Percentiles rank a stretch among this genome's conserved stretches.
phyloP scores from a whole-genome alignment of 148 eudicot genomes.

The Heliosperma pusillum region DNA sequence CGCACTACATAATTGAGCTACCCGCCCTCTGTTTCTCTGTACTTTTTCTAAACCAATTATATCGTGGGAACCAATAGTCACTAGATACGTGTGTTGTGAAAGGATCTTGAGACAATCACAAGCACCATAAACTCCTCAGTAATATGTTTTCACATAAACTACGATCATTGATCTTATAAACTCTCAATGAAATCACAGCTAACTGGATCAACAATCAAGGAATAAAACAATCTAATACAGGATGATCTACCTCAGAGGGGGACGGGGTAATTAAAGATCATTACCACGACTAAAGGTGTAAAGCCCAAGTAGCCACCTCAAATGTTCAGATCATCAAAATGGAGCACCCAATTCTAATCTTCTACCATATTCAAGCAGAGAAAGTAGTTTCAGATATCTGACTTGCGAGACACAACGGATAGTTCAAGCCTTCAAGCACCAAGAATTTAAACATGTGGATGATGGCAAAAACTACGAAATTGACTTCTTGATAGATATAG shows the following conservation, averaged over 20 bases:
- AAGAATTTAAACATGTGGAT: neutral
- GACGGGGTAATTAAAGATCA: neutral
- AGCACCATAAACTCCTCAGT: neutral
- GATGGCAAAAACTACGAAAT: constrained; percentile 16
- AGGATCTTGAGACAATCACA: neutral
- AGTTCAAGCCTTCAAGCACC: constrained; percentile 1
- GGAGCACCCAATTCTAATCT: neutral
- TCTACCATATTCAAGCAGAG: neutral
- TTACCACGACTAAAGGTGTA: neutral
- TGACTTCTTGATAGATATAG: neutral
- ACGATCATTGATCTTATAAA: neutral
- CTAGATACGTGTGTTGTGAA: neutral
- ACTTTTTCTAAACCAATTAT: neutral
- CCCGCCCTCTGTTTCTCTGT: neutral
- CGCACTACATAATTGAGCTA: neutral
- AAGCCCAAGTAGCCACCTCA: constrained; percentile 2
- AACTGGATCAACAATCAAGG: neutral
- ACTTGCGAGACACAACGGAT: neutral
- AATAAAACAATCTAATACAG: constrained; percentile 2
- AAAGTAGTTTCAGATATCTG: neutral
- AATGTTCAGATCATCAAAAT: neutral
- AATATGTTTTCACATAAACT: neutral
- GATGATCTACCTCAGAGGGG: neutral
- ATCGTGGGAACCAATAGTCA: neutral
- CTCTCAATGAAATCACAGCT: neutral